Conservation (phyloP, 768 basidiomycete species). For the Phaeotremella skinneri region DNA sequence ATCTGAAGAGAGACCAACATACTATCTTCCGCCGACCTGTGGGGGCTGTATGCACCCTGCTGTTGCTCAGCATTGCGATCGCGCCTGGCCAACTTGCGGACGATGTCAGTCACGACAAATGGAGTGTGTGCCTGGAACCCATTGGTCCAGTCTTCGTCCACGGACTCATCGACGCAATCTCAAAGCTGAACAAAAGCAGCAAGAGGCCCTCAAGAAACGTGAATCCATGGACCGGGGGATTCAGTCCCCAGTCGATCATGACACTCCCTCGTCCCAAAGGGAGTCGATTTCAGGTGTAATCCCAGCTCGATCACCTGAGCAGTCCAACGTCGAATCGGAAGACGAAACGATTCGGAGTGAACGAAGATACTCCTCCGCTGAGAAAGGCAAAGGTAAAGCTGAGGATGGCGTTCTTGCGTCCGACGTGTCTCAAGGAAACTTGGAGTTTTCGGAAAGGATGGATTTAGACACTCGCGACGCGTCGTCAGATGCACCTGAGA, state of each 20-base stretch:
- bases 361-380: constrained; percentile 10
- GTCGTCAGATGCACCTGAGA: too few relatives aligned
- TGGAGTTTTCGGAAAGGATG: too few relatives aligned
- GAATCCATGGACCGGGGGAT: not conserved
- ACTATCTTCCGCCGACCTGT: constrained; percentile 39
- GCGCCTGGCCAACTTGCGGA: constrained; percentile 31
- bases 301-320: not conserved
- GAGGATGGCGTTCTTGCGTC: not conserved
- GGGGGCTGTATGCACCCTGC: constrained; percentile 23
- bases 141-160: constrained; percentile 21
- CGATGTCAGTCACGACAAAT: not conserved
- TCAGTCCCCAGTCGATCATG: not conserved
- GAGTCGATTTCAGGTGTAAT: not conserved
- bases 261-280: not conserved
- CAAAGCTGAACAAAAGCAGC: constrained; percentile 16
- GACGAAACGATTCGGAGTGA: not conserved
- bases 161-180: constrained; percentile 23
- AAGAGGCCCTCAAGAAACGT: not conserved
- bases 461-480: too few relatives aligned
- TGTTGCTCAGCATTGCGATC: constrained; percentile 30
- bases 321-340: not conserved
- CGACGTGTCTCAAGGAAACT: too few relatives aligned
- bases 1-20: constrained; percentile 25
- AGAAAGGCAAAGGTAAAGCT: constrained; percentile 29
- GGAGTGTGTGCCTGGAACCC: constrained; percentile 8